Base-by-base conservation (phyloP, 495 filamentous ascomycete genomes). In the Penicillium bialowiezense region DNA sequence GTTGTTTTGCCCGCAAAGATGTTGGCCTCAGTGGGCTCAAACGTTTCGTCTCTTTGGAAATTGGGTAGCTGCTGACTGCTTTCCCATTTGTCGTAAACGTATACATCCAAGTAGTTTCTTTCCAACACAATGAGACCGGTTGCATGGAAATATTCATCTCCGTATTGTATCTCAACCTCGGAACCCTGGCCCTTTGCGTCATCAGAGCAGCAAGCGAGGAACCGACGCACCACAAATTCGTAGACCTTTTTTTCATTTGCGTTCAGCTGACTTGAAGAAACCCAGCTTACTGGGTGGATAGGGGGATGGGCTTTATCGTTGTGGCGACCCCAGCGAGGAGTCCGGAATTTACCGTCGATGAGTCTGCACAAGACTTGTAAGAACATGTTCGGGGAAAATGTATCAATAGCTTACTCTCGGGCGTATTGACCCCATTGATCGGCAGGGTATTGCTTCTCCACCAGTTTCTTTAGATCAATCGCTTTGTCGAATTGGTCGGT, bases 251-350 rank as follows among this genome's bases (percentile, higher is more conserved):
- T 81, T 44, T 93, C 89, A 1, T 87, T 74, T 21, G 74, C 72
- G 20, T 55, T 77, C 9, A 96, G 76, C 5, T 74, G 71, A n/a
- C 59, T 65, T 0, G 82, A 80, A 3, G 78, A 71, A 4, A 85
- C 90, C 62, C 86, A 91, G 43, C 84, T 85, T 41, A 98, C 84
- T 0, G 93, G 93, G 62, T 98, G 95, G 42, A 98, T 97, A 1
- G 93, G 93, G 23, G 93, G 93, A 70, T 98, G 93, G 10, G 93
- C 93, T 62, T 95, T 90, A 64, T 98, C 93, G 63, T 97, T 95
- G 60, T 96, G 80, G 38, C 84, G 77, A 13, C 93, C 93, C 54
- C 84, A 79, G 14, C 92, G 80, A 19, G 93, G 93, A 23, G 85
- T 82, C 37, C 82, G 83, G 64, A 96, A 97, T 21, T 76, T 84